phyloP scores from a whole-genome alignment of 2,329 filamentous ascomycete species.

The Aspergillus fijiensis region DNA sequence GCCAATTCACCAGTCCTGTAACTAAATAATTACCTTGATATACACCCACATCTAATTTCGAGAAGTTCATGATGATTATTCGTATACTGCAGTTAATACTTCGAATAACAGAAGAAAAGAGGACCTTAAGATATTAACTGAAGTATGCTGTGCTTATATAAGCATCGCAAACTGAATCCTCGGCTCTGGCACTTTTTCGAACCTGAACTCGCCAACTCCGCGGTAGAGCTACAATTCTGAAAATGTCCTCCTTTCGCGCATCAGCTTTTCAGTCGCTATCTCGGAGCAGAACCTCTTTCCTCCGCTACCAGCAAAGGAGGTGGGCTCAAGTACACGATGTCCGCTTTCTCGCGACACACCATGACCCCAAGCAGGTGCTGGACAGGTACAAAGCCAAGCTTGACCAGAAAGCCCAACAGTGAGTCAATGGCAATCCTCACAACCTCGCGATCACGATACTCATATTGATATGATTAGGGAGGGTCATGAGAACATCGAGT shows the following conservation, averaged over 20 bases:
- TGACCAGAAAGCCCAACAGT: conserved; percentile 72
- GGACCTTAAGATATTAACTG: too few species aligned
- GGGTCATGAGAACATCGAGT: conserved; percentile 59
- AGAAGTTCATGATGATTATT: too few species aligned
- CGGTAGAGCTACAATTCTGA: conserved; percentile 1
- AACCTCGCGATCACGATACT: neutral
- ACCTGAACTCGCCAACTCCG: conserved; percentile 1
- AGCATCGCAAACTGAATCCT: neutral
- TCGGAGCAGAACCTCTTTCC: conserved; percentile 28
- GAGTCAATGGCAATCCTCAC: conserved; percentile 24
- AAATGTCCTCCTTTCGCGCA: conserved; percentile 52
- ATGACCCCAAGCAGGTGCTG: conserved; percentile 61
- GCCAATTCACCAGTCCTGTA: too few species aligned
- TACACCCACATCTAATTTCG: too few species aligned
- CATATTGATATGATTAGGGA: conserved; percentile 48
- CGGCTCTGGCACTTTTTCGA: conserved; percentile 1
- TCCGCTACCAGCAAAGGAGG: conserved; percentile 61
- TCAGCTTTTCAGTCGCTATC: conserved; percentile 52
- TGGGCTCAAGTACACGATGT: conserved; percentile 93
- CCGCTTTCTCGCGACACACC: conserved; percentile 81
- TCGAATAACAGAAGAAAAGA: neutral
- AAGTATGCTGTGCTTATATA: neutral
- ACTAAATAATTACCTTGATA: too few species aligned
- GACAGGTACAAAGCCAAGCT: conserved; percentile 90
- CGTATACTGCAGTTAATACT: too few species aligned